A percentile compares a stretch with the other conserved stretches of the same genome.
phyloP scores from a whole-genome alignment of 805 yeast species.

The Brettanomyces naardenensis region DNA sequence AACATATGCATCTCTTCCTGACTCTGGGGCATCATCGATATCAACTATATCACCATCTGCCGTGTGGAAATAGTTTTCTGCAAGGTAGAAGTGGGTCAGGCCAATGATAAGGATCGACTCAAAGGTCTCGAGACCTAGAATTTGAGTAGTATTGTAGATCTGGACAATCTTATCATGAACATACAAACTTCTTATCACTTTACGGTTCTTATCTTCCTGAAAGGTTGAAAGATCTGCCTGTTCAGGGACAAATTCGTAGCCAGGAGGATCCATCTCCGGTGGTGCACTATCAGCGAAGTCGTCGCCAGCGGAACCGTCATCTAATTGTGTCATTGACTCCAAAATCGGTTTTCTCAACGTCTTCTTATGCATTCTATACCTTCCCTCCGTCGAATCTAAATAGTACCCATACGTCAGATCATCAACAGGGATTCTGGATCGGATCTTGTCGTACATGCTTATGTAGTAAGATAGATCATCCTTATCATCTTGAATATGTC shows the following conservation, averaged over 20 bases:
- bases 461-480: slow-evolving; percentile 49
- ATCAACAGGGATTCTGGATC: slow-evolving; percentile 24
- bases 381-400: slow-evolving; percentile 64
- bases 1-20: slow-evolving; percentile 60
- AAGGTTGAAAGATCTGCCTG: slow-evolving; percentile 26
- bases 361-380: slow-evolving; percentile 57
- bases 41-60: slow-evolving; percentile 50
- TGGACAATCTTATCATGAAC: slow-evolving; percentile 65
- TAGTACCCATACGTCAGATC: slow-evolving; percentile 29
- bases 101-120: slow-evolving; percentile 76
- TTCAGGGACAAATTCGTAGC: slow-evolving; percentile 38
- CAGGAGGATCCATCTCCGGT: slow-evolving; percentile 10
- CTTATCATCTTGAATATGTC: slow-evolving; percentile 56
- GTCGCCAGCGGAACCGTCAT: not conserved
- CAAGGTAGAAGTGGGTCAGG: slow-evolving; percentile 51
- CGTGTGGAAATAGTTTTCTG: slow-evolving; percentile 60
- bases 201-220: slow-evolving; percentile 65
- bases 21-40: slow-evolving; percentile 54
- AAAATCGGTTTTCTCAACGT: slow-evolving; percentile 25
- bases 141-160: slow-evolving; percentile 67
- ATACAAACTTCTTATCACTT: slow-evolving; percentile 59
- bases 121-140: slow-evolving; percentile 67
- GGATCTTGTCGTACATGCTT: slow-evolving; percentile 39
- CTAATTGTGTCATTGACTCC: not conserved
- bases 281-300: slow-evolving; percentile 1